phyloP scores from a whole-genome alignment of 495 filamentous ascomycete genomes.

The Elaphomyces granulatus region DNA sequence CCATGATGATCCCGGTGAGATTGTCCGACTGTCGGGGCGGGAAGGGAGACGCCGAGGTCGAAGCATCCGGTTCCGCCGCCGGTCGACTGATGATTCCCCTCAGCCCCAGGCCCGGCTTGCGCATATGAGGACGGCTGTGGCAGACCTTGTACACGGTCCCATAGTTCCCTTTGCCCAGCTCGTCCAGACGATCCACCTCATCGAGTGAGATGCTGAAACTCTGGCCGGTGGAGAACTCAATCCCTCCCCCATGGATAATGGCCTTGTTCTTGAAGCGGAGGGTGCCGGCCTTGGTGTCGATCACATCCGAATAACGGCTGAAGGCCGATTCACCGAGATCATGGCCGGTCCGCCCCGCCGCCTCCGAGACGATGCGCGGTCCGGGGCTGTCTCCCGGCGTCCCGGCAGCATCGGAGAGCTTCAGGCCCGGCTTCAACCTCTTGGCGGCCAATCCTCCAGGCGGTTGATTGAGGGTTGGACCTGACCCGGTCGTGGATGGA shows the following conservation, averaged over 20 bases:
- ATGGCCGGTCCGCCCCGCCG: conserved; percentile 11
- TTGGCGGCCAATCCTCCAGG: conserved; percentile 40
- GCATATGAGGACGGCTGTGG: conserved; percentile 64
- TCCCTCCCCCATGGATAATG: conserved; percentile 69
- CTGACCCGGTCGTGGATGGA: conserved; percentile 23
- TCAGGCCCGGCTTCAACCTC: conserved; percentile 36
- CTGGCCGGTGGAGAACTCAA: conserved; percentile 80
- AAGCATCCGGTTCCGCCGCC: conserved; percentile 14
- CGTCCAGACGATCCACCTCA: conserved; percentile 87
- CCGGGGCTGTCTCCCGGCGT: conserved; percentile 8
- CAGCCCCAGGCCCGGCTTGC: conserved; percentile 66
- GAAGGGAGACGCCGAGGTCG: conserved; percentile 8
- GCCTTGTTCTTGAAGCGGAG: conserved; percentile 91
- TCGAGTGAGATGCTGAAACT: conserved; percentile 92
- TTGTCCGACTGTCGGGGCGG: conserved; percentile 16
- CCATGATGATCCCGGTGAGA: conserved; percentile 70
- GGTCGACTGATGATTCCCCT: conserved; percentile 41
- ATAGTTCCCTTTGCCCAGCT: conserved; percentile 96
- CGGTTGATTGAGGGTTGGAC: conserved; percentile 9
- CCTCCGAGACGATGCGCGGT: conserved; percentile 6
- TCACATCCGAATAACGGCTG: conserved; percentile 81
- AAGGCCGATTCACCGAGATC: conserved; percentile 47
- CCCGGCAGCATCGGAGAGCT: conserved; percentile 36
- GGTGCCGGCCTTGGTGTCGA: conserved; percentile 82
- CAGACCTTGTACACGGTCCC: conserved; percentile 95